A percentile compares a stretch with the other conserved stretches of the same genome.
These are phyloP conservation scores for Mycosphaerelloides madeirae DNA, from an alignment of 2,329 filamentous ascomycete genomes.

Conservation along the genomic window DNA sequence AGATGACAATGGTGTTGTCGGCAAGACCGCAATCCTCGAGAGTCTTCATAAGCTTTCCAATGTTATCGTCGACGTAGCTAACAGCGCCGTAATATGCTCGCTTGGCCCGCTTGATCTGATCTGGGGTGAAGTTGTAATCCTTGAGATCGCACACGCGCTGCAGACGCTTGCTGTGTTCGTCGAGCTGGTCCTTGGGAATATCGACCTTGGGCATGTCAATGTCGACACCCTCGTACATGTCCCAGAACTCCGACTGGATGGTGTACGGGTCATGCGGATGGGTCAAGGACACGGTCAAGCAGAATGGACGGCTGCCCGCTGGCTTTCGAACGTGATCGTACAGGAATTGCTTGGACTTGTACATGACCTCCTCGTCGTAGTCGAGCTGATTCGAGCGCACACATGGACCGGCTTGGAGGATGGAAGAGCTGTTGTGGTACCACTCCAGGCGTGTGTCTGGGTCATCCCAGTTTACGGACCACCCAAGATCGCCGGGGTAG, in stretches of 20 bases:
- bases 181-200: conserved; percentile 75
- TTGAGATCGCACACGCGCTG: conserved; percentile 82
- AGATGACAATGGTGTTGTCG: conserved; percentile 84
- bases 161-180: conserved; percentile 80
- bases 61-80: conserved; percentile 89
- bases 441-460: conserved; percentile 80
- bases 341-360: conserved; percentile 80
- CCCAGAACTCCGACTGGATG: conserved; percentile 91
- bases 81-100: conserved; percentile 90
- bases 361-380: conserved; percentile 95
- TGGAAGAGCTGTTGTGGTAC: conserved; percentile 95
- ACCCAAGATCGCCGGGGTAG: conserved; percentile 90
- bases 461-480: conserved; percentile 93
- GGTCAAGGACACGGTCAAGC: conserved; percentile 84
- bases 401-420: conserved; percentile 82
- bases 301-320: conserved; percentile 70
- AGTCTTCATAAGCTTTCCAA: conserved; percentile 73
- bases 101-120: conserved; percentile 79
- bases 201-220: conserved; percentile 75
- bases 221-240: conserved; percentile 81
- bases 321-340: conserved; percentile 86
- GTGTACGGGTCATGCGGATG: conserved; percentile 95
- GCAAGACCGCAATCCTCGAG: conserved; percentile 74
- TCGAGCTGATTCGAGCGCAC: conserved; percentile 92
- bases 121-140: conserved; percentile 75